Base-by-base conservation (phyloP, 768 basidiomycete species). In the Tephrocybe rancida region DNA sequence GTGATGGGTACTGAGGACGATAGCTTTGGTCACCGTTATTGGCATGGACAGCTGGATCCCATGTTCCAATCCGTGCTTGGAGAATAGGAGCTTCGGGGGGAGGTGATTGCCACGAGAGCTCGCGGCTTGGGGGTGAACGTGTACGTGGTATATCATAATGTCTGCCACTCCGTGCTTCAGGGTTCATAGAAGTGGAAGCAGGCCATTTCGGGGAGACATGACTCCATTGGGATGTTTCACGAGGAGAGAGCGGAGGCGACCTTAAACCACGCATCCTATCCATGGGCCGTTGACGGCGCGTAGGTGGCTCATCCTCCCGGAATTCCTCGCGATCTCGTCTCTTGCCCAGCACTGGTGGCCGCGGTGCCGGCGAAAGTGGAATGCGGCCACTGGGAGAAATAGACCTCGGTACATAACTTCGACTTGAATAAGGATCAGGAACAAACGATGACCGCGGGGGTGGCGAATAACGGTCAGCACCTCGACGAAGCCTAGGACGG, bases 311-410 rank as follows among this genome's bases (percentile, higher is more conserved):
- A 27, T 50, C 59, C 16, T 45, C 34, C n/a, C 37, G 21, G 18
- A 57, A 52, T 24, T 64, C 61, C 22, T 62, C 63, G 30, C 57
- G 60, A 7, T 46, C 35, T 26, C 64, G 59, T 43, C 66, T 63
- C 43, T 62, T 59, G 14, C 61, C 61, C 6, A 62, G 55, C 10
- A 50, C 21, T 16, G 48, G 50, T 3, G 50, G 51, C n/a, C 32
- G 50, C 34, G 39, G 34, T 0, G 30, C 14, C 16, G 50, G 45
- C 1, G 52, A 44, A 10, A n/a, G 19, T 9, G 34, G 34, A 9
- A 27, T 38, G 27, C 41, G 25, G 24, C 21, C 10, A 19, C n/a
- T 30, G 7, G 48, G 57, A 5, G 54, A 41, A 39, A 10, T 38
- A 9, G 51, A 37, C 11, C 49, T 49, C 26, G 24, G 10, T 29